Evolutionary conservation across 179 eudicot species (phyloP).

Genomic region (Patellifolia procumbens): DNA sequence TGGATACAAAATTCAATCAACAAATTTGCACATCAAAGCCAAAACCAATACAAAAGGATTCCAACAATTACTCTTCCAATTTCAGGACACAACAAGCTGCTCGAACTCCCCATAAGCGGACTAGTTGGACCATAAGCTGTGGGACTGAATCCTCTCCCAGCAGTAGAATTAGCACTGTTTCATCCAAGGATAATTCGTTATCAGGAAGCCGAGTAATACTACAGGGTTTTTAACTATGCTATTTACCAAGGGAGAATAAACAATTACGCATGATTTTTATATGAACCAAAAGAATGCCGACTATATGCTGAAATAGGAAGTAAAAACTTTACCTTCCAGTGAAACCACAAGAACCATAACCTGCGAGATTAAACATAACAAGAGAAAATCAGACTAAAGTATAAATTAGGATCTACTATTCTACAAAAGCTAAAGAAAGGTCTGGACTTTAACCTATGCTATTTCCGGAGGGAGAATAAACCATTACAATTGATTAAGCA

Average conservation of each 20-base stretch:
- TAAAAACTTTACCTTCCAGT: slow-evolving; percentile 42
- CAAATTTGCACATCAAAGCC: slow-evolving; percentile 21
- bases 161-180: slow-evolving; percentile 34
- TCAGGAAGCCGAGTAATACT: slow-evolving; percentile 3
- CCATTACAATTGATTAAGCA: background rate
- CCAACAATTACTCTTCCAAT: slow-evolving; percentile 23
- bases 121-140: slow-evolving; percentile 43
- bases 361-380: slow-evolving; percentile 33
- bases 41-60: slow-evolving; percentile 27
- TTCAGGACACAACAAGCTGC: slow-evolving; percentile 27
- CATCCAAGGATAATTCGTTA: background rate
- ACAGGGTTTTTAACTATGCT: background rate
- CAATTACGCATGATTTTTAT: no score
- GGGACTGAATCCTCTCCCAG: slow-evolving; percentile 33
- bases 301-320: background rate
- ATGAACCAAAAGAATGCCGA: no score
- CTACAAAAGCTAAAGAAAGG: background rate
- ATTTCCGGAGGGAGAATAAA: background rate
- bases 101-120: slow-evolving; percentile 37
- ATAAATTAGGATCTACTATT: background rate
- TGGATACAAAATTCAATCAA: slow-evolving; percentile 15
- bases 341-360: slow-evolving; percentile 49
- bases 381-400: slow-evolving; percentile 18
- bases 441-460: background rate
- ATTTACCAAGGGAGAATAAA: no score